These are phyloP conservation scores for Pythium apleroticum DNA, from an alignment of 352 stramenopile species.

Conservation along the genomic window DNA sequence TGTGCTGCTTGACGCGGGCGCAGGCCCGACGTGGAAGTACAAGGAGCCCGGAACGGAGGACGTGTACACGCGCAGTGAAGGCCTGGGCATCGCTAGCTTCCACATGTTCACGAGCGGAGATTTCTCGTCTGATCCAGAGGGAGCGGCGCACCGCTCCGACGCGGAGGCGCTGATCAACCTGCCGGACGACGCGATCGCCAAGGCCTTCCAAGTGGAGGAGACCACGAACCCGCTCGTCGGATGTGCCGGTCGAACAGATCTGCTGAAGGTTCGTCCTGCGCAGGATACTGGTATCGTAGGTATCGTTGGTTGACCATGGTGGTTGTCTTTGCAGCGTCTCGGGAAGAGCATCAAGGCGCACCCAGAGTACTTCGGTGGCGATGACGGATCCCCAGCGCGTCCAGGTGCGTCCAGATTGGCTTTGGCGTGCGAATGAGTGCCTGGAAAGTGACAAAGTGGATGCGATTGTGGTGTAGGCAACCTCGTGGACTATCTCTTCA, in stretches of 20 bases:
- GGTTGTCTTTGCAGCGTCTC: slow-evolving; percentile 37
- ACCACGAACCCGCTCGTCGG: slow-evolving; percentile 79
- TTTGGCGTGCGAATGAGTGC: neutral
- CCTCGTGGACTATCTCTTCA: slow-evolving; percentile 75
- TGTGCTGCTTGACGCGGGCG: slow-evolving; percentile 80
- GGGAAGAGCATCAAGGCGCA: slow-evolving; percentile 68
- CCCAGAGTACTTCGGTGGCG: slow-evolving; percentile 67
- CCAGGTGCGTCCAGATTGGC: slow-evolving; percentile 27
- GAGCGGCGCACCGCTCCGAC: slow-evolving; percentile 54
- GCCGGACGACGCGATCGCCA: slow-evolving; percentile 59
- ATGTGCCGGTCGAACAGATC: slow-evolving; percentile 61
- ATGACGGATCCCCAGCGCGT: slow-evolving; percentile 39
- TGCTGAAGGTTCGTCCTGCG: slow-evolving; percentile 51
- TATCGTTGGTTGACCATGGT: neutral
- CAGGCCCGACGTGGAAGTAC: slow-evolving; percentile 67
- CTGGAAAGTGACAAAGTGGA: neutral
- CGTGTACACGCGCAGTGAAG: slow-evolving; percentile 71
- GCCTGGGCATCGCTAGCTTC: slow-evolving; percentile 77
- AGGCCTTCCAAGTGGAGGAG: slow-evolving; percentile 74
- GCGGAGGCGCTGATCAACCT: slow-evolving; percentile 56
- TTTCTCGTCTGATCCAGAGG: slow-evolving; percentile 56
- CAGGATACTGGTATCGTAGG: neutral
- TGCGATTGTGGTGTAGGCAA: slow-evolving; percentile 39
- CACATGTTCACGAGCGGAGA: slow-evolving; percentile 80
- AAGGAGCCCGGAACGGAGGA: slow-evolving; percentile 68